Evolutionary conservation across 352 stramenopile genomes (phyloP).

Genomic region (Phytophthora litchii): DNA sequence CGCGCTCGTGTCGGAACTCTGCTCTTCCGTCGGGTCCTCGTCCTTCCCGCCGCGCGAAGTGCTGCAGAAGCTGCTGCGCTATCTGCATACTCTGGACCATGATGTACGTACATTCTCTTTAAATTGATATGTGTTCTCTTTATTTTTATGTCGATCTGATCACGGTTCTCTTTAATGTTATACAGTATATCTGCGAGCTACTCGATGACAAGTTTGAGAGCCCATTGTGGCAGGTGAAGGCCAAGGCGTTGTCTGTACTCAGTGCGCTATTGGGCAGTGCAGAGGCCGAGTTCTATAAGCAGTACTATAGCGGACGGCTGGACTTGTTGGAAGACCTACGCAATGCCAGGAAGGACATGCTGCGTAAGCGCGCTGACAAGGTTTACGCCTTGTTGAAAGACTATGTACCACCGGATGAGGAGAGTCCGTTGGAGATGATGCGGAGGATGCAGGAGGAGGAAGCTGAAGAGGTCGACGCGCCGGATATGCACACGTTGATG

Average conservation of each 20-base stretch:
- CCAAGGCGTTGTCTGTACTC: conserved; percentile 80
- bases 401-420: conserved; percentile 32
- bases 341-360: conserved; percentile 73
- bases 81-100: conserved; percentile 78
- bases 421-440: conserved; percentile 41
- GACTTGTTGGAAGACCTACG: conserved; percentile 64
- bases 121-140: conserved; percentile 8
- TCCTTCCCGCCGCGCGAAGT: conserved; percentile 82
- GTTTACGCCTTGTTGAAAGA: conserved; percentile 45
- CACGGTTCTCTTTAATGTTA: neutral
- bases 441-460: conserved; percentile 40
- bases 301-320: conserved; percentile 59
- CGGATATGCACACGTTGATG: conserved; percentile 36
- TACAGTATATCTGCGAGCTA: conserved; percentile 81
- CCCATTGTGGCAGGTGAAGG: conserved; percentile 82
- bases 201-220: conserved; percentile 88
- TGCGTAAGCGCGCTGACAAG: conserved; percentile 81
- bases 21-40: conserved; percentile 75
- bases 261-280: conserved; percentile 65
- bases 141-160: neutral
- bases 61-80: conserved; percentile 78
- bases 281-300: conserved; percentile 69
- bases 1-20: conserved; percentile 76
- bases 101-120: conserved; percentile 38
- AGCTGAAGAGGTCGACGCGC: conserved; percentile 19